Evolutionary conservation across 495 filamentous ascomycete species (phyloP).

Genomic region (Penicillium cosmopolitanum): DNA sequence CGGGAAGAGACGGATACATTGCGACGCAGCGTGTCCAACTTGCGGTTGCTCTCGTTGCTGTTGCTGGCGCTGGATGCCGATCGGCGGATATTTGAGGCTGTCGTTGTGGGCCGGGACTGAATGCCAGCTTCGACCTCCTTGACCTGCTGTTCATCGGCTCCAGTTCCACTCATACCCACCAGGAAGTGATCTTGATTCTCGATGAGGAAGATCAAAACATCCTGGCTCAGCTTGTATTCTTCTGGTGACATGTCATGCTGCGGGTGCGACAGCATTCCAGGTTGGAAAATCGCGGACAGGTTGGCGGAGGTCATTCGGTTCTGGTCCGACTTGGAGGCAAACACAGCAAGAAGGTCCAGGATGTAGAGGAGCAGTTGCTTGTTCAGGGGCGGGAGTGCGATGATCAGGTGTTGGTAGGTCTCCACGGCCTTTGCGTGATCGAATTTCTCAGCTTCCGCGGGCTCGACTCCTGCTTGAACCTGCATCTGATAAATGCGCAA

Average conservation of each 20-base stretch:
- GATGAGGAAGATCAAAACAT: constrained; percentile 96
- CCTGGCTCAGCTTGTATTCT: constrained; percentile 93
- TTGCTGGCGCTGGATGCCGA: constrained; percentile 87
- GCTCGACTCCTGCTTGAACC: constrained; percentile 39
- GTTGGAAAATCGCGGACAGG: constrained; percentile 97
- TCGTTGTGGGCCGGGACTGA: constrained; percentile 27
- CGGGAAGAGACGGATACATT: constrained; percentile 79
- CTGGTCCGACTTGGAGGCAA: constrained; percentile 94
- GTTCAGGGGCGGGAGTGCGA: constrained; percentile 90
- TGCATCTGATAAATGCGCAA: constrained; percentile 76
- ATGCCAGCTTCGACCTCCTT: constrained; percentile 76
- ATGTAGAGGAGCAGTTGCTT: constrained; percentile 96
- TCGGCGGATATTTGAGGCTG: constrained; percentile 59
- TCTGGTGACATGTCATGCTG: constrained; percentile 91
- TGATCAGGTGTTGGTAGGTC: constrained; percentile 87
- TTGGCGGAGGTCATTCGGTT: constrained; percentile 97
- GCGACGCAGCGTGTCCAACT: constrained; percentile 69
- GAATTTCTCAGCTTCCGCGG: constrained; percentile 56
- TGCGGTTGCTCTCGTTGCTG: constrained; percentile 82
- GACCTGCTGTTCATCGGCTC: constrained; percentile 82
- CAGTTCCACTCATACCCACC: constrained; percentile 93
- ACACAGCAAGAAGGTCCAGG: constrained; percentile 95
- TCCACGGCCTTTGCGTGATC: constrained; percentile 75
- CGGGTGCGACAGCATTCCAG: constrained; percentile 92
- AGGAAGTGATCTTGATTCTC: constrained; percentile 92